Evolutionary conservation across 768 basidiomycete genomes (phyloP).

Genomic region (Pholiota microspora): DNA sequence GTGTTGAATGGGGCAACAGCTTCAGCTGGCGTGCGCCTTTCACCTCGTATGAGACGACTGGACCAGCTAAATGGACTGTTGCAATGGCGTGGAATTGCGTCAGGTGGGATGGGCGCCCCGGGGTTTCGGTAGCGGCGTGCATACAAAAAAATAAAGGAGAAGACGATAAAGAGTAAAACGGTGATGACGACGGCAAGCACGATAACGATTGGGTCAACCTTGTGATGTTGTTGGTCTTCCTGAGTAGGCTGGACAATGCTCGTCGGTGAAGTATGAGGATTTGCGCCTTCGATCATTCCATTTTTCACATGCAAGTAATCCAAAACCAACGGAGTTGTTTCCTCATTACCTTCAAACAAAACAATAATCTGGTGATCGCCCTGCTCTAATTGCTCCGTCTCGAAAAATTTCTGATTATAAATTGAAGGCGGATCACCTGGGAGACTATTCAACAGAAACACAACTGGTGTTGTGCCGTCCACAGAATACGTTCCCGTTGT

Average conservation of each 20-base stretch:
- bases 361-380: slow-evolving; percentile 25
- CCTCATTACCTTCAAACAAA: slow-evolving; percentile 16
- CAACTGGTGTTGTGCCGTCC: slow-evolving; percentile 16
- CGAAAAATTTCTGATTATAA: slow-evolving; percentile 26
- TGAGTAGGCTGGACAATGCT: neutral
- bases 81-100: too few relatives aligned
- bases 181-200: too few relatives aligned
- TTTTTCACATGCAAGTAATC: slow-evolving; percentile 25
- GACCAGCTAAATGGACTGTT: too few relatives aligned
- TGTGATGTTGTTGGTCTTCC: neutral
- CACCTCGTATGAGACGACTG: too few relatives aligned
- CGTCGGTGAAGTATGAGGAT: neutral
- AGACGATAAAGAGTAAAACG: too few relatives aligned
- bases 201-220: too few relatives aligned
- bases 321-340: slow-evolving; percentile 25
- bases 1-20: too few relatives aligned
- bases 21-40: too few relatives aligned
- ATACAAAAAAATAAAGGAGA: too few relatives aligned
- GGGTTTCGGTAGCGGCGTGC: too few relatives aligned
- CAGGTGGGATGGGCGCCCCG: too few relatives aligned
- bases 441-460: slow-evolving; percentile 22
- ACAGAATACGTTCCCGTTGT: slow-evolving; percentile 21
- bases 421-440: slow-evolving; percentile 5
- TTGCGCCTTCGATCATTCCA: slow-evolving; percentile 2
- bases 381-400: slow-evolving; percentile 15